Percentiles rank a stretch among this genome's conserved stretches.
These are phyloP conservation scores for Sporothrix humicola DNA, from an alignment of 2,329 filamentous ascomycete species.

Conservation along the genomic window DNA sequence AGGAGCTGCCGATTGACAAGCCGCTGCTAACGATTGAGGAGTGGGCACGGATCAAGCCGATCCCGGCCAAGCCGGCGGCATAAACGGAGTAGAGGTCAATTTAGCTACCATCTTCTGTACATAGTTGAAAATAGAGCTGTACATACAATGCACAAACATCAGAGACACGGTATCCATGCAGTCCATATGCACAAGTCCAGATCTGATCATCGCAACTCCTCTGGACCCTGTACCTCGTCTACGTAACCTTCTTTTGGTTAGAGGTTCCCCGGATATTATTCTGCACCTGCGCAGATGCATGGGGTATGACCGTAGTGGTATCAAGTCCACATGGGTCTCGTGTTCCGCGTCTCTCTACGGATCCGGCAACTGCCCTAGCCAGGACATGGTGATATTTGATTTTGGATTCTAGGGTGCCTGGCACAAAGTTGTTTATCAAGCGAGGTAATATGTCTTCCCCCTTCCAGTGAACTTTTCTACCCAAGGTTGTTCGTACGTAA, in stretches of 20 bases:
- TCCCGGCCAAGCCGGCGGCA: constrained; percentile 31
- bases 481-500: neutral
- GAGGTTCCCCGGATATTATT: constrained; percentile 1
- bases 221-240: neutral
- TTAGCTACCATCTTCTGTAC: neutral
- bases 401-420: neutral
- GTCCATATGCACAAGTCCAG: neutral
- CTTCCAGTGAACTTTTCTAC: neutral
- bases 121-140: constrained; percentile 7
- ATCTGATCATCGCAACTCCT: neutral
- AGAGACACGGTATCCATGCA: neutral
- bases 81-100: neutral
- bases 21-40: constrained; percentile 46
- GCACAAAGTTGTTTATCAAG: neutral
- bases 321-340: too few species aligned
- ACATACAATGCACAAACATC: constrained; percentile 7
- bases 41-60: constrained; percentile 42
- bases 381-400: neutral
- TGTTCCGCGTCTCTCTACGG: neutral
- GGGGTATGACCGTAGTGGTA: neutral
- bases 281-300: neutral
- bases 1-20: constrained; percentile 43
- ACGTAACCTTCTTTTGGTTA: neutral
- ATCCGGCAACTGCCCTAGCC: neutral
- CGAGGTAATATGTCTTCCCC: neutral